Base-by-base conservation (phyloP, 495 filamentous ascomycete genomes). In the Penicillium salamii region DNA sequence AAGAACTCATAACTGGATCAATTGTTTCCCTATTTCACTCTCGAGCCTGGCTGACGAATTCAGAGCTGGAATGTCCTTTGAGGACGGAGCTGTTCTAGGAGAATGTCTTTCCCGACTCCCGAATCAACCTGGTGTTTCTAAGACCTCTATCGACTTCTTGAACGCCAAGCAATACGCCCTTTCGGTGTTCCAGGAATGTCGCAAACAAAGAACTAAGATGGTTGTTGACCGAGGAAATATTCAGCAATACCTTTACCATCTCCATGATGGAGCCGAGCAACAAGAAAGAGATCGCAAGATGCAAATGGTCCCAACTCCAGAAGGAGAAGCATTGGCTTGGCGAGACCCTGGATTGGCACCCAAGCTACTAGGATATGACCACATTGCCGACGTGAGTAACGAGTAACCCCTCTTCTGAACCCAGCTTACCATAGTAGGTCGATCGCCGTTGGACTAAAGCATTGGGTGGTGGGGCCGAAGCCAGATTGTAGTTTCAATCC, bases 11-110 rank as follows among this genome's bases (percentile, higher is more conserved):
- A 3, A 26, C 14, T 14, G 38, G 35, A 13, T 44, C 9, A 9
- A 6, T 37, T 4, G 0, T n/a, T 41, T 3, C 4, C n/a, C 1
- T n/a, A 24, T 32, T 3, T 26, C 8, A 8, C 23, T 3, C 3
- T 26, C 23, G 8, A 3, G 8, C 3, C 3, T 26, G 8, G 14
- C 33, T 38, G 29, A 45, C 17, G 13, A 21, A 49, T 57, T 0
- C 45, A 77, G 75, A 23, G 76, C 76, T 3, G 71, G 71, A 23
- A 69, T 67, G 60, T 65, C 73, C 23, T 67, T 78, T 13, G 76
- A 79, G 62, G 75, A 78, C 44, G 75, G 71, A 13, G 76, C 75
- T 1, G 72, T 76, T 17, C 72, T 78, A 11, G 76, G 76, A 1
- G 59, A 74, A 67, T 75, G 69, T 53, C 63, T 75, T 6, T 68